Conservation (phyloP, 495 filamentous ascomycete genomes). For the Aspergillus carlsbadensis region DNA sequence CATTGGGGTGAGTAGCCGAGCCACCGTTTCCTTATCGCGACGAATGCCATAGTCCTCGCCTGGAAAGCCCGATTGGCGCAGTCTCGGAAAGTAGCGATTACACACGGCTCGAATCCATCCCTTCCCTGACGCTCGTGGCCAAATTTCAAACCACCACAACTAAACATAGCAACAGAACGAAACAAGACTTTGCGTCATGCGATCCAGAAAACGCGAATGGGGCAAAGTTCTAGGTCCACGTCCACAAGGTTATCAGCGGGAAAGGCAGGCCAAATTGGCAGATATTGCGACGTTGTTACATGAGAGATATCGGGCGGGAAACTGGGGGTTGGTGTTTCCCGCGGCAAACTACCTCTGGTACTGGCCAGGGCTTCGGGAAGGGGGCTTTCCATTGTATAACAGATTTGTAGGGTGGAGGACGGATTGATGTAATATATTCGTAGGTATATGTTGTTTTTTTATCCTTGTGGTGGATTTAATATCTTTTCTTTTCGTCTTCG, state of each 20-base stretch:
- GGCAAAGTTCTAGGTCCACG: conserved; percentile 17
- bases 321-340: conserved; percentile 33
- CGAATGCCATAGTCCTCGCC: neutral
- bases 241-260: conserved; percentile 39
- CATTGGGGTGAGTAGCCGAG: neutral
- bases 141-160: too few relatives aligned
- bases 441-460: conserved; percentile 5
- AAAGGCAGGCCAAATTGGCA: conserved; percentile 17
- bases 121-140: neutral
- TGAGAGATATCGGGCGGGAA: conserved; percentile 35
- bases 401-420: conserved; percentile 20
- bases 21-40: neutral
- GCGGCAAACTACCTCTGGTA: conserved; percentile 40
- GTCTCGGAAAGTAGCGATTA: neutral
- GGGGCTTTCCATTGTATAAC: conserved; percentile 32
- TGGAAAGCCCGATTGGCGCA: neutral
- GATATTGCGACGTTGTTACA: conserved; percentile 15
- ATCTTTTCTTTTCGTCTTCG: neutral
- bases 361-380: conserved; percentile 21
- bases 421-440: conserved; percentile 15
- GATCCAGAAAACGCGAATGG: conserved; percentile 2
- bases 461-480: conserved; percentile 1
- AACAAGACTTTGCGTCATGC: conserved; percentile 21
- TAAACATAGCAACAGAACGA: neutral
- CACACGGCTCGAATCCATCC: neutral